These are phyloP conservation scores for Vaccinium vitisidaea DNA, from an alignment of 148 eudicot genomes.

Conservation along the genomic window DNA sequence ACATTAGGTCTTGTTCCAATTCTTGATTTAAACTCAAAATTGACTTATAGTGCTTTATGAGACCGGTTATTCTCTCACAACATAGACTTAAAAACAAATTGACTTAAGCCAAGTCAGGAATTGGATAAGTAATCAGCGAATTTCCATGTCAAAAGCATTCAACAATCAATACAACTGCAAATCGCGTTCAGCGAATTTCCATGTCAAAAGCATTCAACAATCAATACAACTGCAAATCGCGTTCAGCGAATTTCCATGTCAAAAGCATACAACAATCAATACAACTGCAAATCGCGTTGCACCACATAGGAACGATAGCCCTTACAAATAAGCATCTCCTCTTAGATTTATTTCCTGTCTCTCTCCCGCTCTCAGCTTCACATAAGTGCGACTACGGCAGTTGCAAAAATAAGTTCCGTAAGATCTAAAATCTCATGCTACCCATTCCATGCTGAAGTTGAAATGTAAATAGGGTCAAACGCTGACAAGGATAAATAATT, in stretches of 20 bases:
- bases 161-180: background rate
- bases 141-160: background rate
- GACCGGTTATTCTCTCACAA: no score
- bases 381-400: background rate
- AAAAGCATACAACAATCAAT: background rate
- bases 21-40: no score
- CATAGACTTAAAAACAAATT: no score
- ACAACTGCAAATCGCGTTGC: background rate
- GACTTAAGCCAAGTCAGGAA: no score
- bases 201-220: background rate
- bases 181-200: no score
- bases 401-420: background rate
- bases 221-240: background rate
- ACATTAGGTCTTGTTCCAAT: no score
- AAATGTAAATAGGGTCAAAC: background rate
- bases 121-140: background rate
- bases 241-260: background rate
- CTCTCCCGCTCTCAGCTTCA: background rate
- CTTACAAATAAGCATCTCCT: background rate
- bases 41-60: no score
- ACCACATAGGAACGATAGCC: background rate
- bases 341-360: background rate
- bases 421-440: conserved; percentile 14
- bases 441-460: background rate
- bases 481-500: conserved; percentile 10